Conservation (phyloP, 371 early-diverging fungal species). For the Zychaea mexicana region DNA sequence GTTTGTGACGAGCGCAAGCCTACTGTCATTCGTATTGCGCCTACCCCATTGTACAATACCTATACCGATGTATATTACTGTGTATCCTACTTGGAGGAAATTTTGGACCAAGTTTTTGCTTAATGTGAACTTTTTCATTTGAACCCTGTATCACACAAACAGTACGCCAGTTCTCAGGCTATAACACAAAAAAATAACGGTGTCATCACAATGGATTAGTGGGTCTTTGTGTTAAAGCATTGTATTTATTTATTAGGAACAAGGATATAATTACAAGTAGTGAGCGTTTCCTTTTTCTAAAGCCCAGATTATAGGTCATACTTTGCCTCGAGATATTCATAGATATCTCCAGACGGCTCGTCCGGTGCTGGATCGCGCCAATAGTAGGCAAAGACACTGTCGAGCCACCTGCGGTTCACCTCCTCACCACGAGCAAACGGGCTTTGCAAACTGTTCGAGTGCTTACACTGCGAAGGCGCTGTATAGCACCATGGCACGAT, state of each 20-base stretch:
- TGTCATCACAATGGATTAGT: too few species aligned
- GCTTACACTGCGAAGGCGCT: conserved; percentile 38
- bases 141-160: too few species aligned
- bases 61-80: conserved; percentile 75
- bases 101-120: conserved; percentile 41
- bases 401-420: background rate
- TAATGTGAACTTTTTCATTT: background rate
- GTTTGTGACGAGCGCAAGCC: conserved; percentile 92
- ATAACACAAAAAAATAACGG: too few species aligned
- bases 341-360: conserved; percentile 7
- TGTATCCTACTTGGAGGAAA: conserved; percentile 47
- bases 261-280: background rate
- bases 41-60: conserved; percentile 87
- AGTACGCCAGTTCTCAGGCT: too few species aligned
- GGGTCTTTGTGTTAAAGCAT: too few species aligned
- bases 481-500: conserved; percentile 54
- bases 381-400: conserved; percentile 16
- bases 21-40: conserved; percentile 91
- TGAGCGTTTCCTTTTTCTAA: too few species aligned
- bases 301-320: background rate
- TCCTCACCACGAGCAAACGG: conserved; percentile 5
- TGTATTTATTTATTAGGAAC: too few species aligned
- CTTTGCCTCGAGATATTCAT: conserved; percentile 4
- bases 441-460: conserved; percentile 21
- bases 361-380: conserved; percentile 4